phyloP scores from a whole-genome alignment of 768 basidiomycete species.

The Hirschioporus abietinus region DNA sequence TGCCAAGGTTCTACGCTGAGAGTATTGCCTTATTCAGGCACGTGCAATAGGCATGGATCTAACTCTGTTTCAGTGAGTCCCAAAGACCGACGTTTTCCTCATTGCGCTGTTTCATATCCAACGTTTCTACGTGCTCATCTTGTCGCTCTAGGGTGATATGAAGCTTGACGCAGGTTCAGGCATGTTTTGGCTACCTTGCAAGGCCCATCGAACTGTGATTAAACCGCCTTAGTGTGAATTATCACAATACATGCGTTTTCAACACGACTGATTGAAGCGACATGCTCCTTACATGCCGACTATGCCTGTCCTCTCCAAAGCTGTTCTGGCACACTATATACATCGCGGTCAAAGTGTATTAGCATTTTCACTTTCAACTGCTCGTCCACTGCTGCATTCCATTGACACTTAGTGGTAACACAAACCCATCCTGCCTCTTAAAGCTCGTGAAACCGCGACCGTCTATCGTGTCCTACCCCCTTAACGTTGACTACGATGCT shows the following conservation, averaged over 20 bases:
- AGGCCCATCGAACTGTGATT: not conserved
- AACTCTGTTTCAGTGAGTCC: not conserved
- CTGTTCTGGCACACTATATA: not conserved
- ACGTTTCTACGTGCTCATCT: not conserved
- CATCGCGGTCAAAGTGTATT: not conserved
- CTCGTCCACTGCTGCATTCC: not conserved
- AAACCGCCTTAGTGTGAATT: not conserved
- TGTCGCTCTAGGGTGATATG: not conserved
- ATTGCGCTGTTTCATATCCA: not conserved
- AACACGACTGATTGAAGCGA: not conserved
- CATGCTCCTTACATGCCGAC: not conserved
- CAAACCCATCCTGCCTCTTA: constrained; percentile 26
- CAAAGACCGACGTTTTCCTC: not conserved
- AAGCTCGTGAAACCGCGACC: not conserved
- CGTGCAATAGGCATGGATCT: not conserved
- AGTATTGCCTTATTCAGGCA: not conserved
- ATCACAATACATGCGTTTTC: not conserved
- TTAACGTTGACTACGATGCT: constrained; percentile 22
- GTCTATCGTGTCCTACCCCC: not conserved
- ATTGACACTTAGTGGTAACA: constrained; percentile 1
- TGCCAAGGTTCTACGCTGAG: not conserved
- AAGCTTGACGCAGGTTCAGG: not conserved
- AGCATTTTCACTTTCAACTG: not conserved
- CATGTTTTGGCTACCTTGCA: not conserved
- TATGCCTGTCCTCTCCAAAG: not conserved